Evolutionary conservation across 352 stramenopile species (phyloP), one percentile per base, ranked within the genome.

Genomic region (Pythium folliculosum): DNA sequence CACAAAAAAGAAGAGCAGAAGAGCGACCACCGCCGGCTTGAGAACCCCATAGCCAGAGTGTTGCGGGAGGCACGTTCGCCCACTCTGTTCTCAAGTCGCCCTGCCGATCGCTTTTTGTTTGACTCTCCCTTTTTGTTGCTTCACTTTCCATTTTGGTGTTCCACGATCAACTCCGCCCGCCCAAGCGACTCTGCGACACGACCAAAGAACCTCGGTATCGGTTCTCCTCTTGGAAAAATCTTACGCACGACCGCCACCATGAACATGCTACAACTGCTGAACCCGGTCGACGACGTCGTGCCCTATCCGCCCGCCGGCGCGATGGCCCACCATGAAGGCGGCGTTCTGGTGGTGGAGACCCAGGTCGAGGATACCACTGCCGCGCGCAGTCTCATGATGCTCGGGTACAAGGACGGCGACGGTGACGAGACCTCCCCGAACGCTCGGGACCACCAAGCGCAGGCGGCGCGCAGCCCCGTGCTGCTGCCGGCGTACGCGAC

Each of bases 211-310:
- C n/a, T n/a, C n/a, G n/a, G 48, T 45, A 30, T 38, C 35, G 37
- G 37, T 49, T 25, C 13, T 47, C 13, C 37, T n/a, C n/a, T n/a
- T n/a, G n/a, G n/a, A n/a, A n/a, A n/a, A n/a, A n/a, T n/a, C n/a
- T n/a, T n/a, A n/a, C n/a, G n/a, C n/a, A n/a, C n/a, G n/a, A n/a
- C n/a, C n/a, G n/a, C n/a, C n/a, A n/a, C n/a, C n/a, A 68, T 77
- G 71, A 72, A 78, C 54, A 44, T 81, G 51, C 45, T 62, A 5
- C 51, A 65, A n/a, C 55, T 81, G 19, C 69, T 81, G 14, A 81
- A 81, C 58, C 74, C 74, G 37, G 54, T 49, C 17, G 44, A 53
- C 25, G 67, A 70, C 51, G 43, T 37, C 45, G 58, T 57, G 25
- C 13, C 23, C 16, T 44, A 64, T 22, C 44, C 9, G 21, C 4